Evolutionary conservation across 2,329 filamentous ascomycete species (phyloP).

Genomic region (Cytospora paraplurivora): DNA sequence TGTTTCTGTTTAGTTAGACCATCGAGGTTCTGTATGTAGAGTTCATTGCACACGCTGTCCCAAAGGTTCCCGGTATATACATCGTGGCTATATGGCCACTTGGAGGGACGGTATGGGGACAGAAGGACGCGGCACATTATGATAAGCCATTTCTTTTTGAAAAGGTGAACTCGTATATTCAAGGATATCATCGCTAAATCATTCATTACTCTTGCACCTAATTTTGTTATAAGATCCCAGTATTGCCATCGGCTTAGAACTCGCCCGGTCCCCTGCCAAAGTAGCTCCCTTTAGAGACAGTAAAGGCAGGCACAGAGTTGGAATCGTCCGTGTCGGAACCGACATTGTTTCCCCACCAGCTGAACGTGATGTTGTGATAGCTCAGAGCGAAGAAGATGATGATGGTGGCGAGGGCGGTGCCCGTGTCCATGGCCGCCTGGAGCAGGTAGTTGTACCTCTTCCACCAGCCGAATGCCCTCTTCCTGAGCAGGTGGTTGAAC

Average conservation of each 20-base stretch:
- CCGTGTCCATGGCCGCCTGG: conserved; percentile 40
- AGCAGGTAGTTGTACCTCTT: conserved; percentile 38
- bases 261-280: conserved; percentile 39
- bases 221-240: too few species aligned
- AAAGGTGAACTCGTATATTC: too few species aligned
- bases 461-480: conserved; percentile 38
- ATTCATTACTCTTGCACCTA: too few species aligned
- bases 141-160: too few species aligned
- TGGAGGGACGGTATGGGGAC: not conserved
- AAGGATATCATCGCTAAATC: too few species aligned
- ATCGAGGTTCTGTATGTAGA: too few species aligned
- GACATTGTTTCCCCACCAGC: conserved; percentile 41
- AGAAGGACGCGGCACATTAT: too few species aligned
- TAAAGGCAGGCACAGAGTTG: conserved; percentile 39
- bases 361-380: conserved; percentile 36
- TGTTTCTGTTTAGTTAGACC: too few species aligned
- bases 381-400: conserved; percentile 40
- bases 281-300: conserved; percentile 34
- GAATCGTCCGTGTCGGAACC: conserved; percentile 40
- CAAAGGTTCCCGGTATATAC: too few species aligned
- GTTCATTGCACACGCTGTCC: too few species aligned
- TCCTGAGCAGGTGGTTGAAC: conserved; percentile 38
- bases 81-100: not conserved
- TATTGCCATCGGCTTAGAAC: conserved; percentile 29
- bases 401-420: conserved; percentile 38